Evolutionary conservation across 108 stramenopile genomes (phyloP).

Genomic region (Schizochytrium sp.): DNA sequence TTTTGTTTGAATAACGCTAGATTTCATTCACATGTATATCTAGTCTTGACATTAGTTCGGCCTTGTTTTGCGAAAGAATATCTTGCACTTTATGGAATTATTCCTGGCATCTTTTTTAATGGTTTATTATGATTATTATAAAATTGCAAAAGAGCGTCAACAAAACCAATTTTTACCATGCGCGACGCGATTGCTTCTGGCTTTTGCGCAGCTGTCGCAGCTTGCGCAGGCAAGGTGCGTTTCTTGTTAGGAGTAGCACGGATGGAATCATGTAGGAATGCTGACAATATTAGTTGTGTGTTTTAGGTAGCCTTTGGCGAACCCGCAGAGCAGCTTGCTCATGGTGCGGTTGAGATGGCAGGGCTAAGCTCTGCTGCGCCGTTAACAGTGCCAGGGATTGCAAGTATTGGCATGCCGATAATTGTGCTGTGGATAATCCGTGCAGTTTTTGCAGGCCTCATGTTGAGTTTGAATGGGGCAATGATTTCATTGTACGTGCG

Average conservation of each 20-base stretch:
- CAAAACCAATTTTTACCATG: background rate
- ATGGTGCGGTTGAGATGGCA: background rate
- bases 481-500: constrained; percentile 34
- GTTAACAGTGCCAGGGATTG: too few relatives aligned
- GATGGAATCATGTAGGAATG: background rate
- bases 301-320: background rate
- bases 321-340: background rate
- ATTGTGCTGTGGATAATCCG: background rate
- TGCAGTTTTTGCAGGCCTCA: background rate
- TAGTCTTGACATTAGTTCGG: too few relatives aligned
- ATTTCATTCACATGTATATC: too few relatives aligned
- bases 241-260: background rate
- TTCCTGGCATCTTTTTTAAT: too few relatives aligned
- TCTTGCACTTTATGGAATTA: too few relatives aligned
- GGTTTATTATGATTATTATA: too few relatives aligned
- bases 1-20: too few relatives aligned
- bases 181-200: constrained; percentile 17
- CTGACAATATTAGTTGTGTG: background rate
- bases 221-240: constrained; percentile 1
- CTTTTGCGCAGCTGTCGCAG: background rate
- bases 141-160: too few relatives aligned
- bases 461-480: background rate
- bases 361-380: background rate
- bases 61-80: too few relatives aligned
- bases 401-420: background rate